These are phyloP conservation scores for Kwoniella sp. DNA, from an alignment of 768 basidiomycete species.

Conservation along the genomic window DNA sequence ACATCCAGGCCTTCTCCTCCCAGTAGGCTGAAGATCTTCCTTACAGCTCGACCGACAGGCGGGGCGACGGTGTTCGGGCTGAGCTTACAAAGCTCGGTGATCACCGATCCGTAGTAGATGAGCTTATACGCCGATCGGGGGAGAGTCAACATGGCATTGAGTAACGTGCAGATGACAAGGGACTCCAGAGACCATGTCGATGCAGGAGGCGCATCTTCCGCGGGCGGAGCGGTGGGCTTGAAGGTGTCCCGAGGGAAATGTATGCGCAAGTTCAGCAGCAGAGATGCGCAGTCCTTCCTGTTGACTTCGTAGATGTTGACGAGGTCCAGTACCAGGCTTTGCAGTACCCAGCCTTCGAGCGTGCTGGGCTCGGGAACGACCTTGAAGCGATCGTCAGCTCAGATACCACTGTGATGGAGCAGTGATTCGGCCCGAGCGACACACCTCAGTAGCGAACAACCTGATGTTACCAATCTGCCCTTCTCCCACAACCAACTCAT, in stretches of 20 bases:
- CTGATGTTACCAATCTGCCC: constrained; percentile 37
- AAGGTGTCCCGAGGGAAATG: constrained; percentile 82
- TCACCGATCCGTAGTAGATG: constrained; percentile 79
- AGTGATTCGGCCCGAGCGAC: constrained; percentile 3
- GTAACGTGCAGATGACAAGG: constrained; percentile 74
- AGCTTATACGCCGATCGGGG: constrained; percentile 73
- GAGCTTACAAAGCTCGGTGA: constrained; percentile 92
- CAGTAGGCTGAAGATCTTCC: constrained; percentile 73
- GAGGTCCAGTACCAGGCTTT: constrained; percentile 67
- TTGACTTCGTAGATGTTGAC: constrained; percentile 91
- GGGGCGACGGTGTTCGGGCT: constrained; percentile 89
- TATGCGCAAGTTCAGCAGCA: constrained; percentile 78
- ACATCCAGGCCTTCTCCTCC: constrained; percentile 75
- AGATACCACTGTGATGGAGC: constrained; percentile 5
- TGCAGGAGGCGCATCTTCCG: constrained; percentile 55
- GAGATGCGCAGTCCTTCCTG: constrained; percentile 84
- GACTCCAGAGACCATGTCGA: constrained; percentile 87
- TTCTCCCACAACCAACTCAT: constrained; percentile 32
- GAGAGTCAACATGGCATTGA: constrained; percentile 68
- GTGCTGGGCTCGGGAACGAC: constrained; percentile 70
- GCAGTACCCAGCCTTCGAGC: constrained; percentile 73
- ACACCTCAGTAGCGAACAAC: constrained; percentile 37
- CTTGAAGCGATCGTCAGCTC: constrained; percentile 54
- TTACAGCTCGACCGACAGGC: constrained; percentile 90
- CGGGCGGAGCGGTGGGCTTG: constrained; percentile 63